phyloP scores from a whole-genome alignment of 1,139 yeast species.

The Pichia sp. region DNA sequence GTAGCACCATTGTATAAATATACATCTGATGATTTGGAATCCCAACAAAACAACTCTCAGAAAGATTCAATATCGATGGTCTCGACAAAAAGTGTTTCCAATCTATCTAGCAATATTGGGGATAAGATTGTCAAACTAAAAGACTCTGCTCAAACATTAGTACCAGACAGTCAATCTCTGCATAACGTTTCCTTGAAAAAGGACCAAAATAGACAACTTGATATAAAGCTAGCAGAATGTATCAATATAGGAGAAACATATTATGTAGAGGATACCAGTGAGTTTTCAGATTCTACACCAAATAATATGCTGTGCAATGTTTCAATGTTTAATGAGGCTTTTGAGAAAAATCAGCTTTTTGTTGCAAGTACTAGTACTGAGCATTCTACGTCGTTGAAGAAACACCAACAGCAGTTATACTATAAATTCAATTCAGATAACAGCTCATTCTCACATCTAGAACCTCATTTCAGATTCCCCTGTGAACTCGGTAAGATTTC shows the following conservation, averaged over 20 bases:
- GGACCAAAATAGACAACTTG: neutral
- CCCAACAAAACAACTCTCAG: neutral
- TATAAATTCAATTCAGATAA: no score
- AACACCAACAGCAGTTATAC: neutral
- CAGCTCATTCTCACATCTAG: no score
- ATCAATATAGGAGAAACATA: neutral
- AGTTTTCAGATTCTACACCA: constrained; percentile 5
- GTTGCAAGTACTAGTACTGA: no score
- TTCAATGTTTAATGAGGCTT: constrained; percentile 1
- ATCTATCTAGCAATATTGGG: neutral
- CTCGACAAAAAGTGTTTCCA: neutral
- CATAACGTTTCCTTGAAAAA: neutral
- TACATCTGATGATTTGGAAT: neutral
- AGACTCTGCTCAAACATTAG: constrained; percentile 9
- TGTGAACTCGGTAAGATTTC: no score
- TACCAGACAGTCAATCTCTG: constrained; percentile 1
- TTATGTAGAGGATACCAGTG: constrained; percentile 2
- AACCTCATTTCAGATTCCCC: no score
- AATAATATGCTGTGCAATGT: constrained; percentile 2
- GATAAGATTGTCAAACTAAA: constrained; percentile 2
- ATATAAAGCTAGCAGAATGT: constrained; percentile 3
- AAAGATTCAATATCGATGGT: neutral
- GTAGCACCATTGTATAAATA: no score
- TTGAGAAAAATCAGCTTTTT: neutral
- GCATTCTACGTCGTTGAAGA: no score